Base-by-base conservation (phyloP, 441 rosid genomes). In the Daphne laureola region DNA sequence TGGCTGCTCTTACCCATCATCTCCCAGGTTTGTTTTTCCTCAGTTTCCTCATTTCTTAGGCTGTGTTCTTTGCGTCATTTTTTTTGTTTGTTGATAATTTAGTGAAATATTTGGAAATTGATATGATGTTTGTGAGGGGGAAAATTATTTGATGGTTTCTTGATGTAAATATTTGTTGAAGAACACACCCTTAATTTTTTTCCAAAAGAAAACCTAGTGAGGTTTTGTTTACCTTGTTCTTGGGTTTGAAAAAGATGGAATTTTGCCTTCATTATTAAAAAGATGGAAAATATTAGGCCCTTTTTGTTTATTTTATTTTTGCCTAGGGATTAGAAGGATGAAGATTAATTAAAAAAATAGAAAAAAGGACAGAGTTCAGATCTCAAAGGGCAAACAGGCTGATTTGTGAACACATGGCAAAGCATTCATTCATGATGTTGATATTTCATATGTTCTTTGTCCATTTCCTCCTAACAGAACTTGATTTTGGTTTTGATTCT, bases 1-100 rank as follows among this genome's bases (percentile, higher is more conserved):
- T 54, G 66, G 68, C n/a, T 93, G 99, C 58, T 67, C 57, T 26
- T 93, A 58, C 59, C 86, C 84, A 49, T 70, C 96, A 62, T 76
- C 75, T 63, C 42, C 94, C 45, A 76, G 93, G 99, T 85, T 71
- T 64, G 66, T 2, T 14, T 36, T 31, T 31, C 38, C 38, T 5
- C 9, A 31, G 38, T 31, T 31, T 31, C 11, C 11, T 31, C 11
- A 0, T 9, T 31, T 31, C 36, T 6, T 31, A 21, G 7, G 7
- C 35, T 27, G 4, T 27, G 7, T n/a, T n/a, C n/a, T n/a, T n/a
- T n/a, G n/a, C n/a, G n/a, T n/a, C n/a, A n/a, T n/a, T n/a, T n/a
- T n/a, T n/a, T n/a, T n/a, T n/a, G n/a, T n/a, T n/a, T n/a, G n/a
- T n/a, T n/a, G n/a, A n/a, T n/a, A n/a, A n/a, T n/a, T n/a, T n/a